Evolutionary conservation across 2,329 filamentous ascomycete species (phyloP).

Genomic region (Pyrenophora tritici-repentis): DNA sequence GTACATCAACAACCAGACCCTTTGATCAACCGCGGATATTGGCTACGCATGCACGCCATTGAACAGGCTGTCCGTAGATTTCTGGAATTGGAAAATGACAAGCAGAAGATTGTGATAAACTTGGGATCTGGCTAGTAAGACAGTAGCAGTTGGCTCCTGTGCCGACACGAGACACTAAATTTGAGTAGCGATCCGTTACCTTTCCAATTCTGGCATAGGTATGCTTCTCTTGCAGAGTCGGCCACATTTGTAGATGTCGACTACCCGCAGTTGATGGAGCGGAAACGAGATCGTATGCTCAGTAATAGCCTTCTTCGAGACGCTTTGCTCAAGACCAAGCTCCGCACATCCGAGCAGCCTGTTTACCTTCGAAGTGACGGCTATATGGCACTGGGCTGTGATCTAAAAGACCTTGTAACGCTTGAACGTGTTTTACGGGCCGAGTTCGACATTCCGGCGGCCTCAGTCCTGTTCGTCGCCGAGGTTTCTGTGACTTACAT

Average conservation of each 20-base stretch:
- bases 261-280: slow-evolving; percentile 77
- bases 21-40: slow-evolving; percentile 87
- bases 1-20: slow-evolving; percentile 56
- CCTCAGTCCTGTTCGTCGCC: slow-evolving; percentile 76
- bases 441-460: slow-evolving; percentile 62
- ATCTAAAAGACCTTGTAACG: slow-evolving; percentile 69
- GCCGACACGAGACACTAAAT: slow-evolving; percentile 21
- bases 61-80: slow-evolving; percentile 77
- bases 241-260: slow-evolving; percentile 83
- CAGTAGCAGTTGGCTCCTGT: slow-evolving; percentile 1
- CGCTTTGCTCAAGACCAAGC: slow-evolving; percentile 33
- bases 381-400: slow-evolving; percentile 81
- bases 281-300: slow-evolving; percentile 72
- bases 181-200: slow-evolving; percentile 76
- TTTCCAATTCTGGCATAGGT: slow-evolving; percentile 77
- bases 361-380: slow-evolving; percentile 59
- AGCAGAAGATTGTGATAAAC: slow-evolving; percentile 76
- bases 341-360: slow-evolving; percentile 34
- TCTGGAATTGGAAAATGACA: slow-evolving; percentile 61
- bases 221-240: slow-evolving; percentile 62
- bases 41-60: slow-evolving; percentile 81
- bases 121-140: slow-evolving; percentile 81
- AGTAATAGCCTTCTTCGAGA: slow-evolving; percentile 55
- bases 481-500: slow-evolving; percentile 94
- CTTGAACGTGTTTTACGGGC: slow-evolving; percentile 65